Evolutionary conservation across 2,329 filamentous ascomycete species (phyloP), one percentile per base, ranked within the genome.

Genomic region (Aspergillus pseudoviridinutans): DNA sequence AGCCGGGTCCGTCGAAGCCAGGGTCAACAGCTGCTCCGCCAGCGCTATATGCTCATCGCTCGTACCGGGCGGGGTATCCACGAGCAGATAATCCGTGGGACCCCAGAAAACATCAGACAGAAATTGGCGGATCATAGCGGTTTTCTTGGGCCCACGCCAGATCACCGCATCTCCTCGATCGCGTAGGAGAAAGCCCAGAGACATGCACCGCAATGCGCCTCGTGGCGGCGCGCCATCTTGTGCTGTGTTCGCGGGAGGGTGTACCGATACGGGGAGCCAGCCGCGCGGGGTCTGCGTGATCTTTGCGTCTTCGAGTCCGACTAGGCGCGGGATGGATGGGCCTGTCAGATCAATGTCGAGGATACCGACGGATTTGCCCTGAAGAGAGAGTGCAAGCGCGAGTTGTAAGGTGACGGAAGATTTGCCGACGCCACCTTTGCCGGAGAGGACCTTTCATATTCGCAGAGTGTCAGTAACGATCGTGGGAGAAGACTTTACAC

Each of bases 111-210:
- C 92, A 69, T 97, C 92, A 1, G 90, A 89, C 28, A 99, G 80
- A 71, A 99, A 99, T 74, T 99, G 94, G 44, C 92, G 87, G 58
- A 99, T 91, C 94, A 99, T 99, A 52, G 94, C 94, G 4, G 94
- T 99, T 79, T 99, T 99, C 78, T 99, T 99, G 2, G 94, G 94
- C 0, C 94, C 94, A 54, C 94, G 86, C 94, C 94, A 99, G 42
- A 99, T 94, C 0, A 99, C 92, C 0, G 94, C 93, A 67, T 97
- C 92, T 61, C 90, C 90, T 66, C 93, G 82, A 60, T 87, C 85
- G 3, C 88, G 87, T 5, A 99, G 82, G 6, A 99, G 83, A 68
- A 99, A 97, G 2, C 92, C 94, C 1, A 99, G 81, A 55, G 91
- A 96, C 89, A 97, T 97, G 73, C 91, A 94, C 59, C 77, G 74